These are phyloP conservation scores for Colletotrichum siamense DNA, from an alignment of 2,329 filamentous ascomycete genomes.

Conservation along the genomic window DNA sequence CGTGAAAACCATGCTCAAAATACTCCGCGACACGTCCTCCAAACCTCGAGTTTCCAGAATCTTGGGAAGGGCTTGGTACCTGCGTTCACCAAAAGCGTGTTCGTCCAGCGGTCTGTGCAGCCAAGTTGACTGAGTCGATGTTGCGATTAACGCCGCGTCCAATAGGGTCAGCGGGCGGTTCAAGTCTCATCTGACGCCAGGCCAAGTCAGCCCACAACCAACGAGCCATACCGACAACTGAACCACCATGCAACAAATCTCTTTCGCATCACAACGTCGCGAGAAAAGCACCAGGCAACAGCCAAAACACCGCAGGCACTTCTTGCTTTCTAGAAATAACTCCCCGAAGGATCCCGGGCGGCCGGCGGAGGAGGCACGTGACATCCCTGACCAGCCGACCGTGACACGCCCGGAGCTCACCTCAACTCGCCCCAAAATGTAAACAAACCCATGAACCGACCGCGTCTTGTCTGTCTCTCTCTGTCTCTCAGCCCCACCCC, in stretches of 20 bases:
- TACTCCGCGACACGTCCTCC: not conserved
- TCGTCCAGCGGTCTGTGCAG: not conserved
- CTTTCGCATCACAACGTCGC: not conserved
- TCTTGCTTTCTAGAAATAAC: not conserved
- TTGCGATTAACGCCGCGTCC: not conserved
- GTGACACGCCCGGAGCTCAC: not conserved
- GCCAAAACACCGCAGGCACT: not conserved
- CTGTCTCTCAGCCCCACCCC: conserved; percentile 24
- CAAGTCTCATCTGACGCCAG: not conserved
- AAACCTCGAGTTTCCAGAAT: not conserved
- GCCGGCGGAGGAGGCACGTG: not conserved
- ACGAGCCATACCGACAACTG: not conserved
- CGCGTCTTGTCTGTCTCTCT: conserved; percentile 4
- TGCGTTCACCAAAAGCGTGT: not conserved
- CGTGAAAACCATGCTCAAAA: not conserved
- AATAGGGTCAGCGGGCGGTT: not conserved
- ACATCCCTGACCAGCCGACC: not conserved
- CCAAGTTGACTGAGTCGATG: not conserved
- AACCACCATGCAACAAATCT: not conserved
- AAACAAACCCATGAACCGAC: conserved; percentile 1
- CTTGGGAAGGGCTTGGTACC: not conserved
- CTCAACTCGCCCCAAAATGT: not conserved
- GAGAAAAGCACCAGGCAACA: not conserved
- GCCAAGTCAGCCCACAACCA: not conserved
- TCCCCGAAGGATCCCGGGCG: not conserved